Percentiles rank a stretch among this genome's conserved stretches.
These are phyloP conservation scores for Candida gigantensis DNA, from an alignment of 1,139 yeast species.

Conservation along the genomic window DNA sequence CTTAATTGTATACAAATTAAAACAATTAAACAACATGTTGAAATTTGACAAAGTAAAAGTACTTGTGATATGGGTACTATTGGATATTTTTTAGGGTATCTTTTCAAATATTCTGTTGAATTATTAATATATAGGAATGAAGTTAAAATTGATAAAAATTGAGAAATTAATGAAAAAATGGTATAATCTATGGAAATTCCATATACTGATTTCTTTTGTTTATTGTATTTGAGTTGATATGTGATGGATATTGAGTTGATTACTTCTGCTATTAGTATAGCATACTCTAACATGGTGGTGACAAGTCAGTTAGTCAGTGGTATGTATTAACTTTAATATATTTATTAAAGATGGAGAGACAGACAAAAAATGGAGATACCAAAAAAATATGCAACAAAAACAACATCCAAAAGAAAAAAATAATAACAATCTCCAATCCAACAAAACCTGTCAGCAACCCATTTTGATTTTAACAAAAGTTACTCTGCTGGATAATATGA, in stretches of 20 bases:
- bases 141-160: constrained; percentile 15
- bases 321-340: too few relatives aligned
- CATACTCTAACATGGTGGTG: constrained; percentile 1
- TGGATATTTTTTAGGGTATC: constrained; percentile 12
- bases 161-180: constrained; percentile 17
- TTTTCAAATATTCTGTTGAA: constrained; percentile 16
- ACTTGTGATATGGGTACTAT: constrained; percentile 19
- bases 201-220: constrained; percentile 22
- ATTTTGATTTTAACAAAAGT: too few relatives aligned
- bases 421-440: background rate
- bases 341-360: background rate
- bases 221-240: constrained; percentile 22
- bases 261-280: background rate
- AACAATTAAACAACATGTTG: constrained; percentile 15
- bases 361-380: background rate
- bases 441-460: background rate
- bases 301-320: too few relatives aligned
- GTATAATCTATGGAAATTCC: constrained; percentile 33
- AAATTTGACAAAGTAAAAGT: constrained; percentile 15
- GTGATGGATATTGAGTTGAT: background rate
- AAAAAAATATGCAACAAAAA: constrained; percentile 2
- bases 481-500: too few relatives aligned
- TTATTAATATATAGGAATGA: constrained; percentile 19
- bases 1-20: constrained; percentile 11
- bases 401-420: background rate